Evolutionary conservation across 768 basidiomycete species (phyloP).

Genomic region (Auricularia sp.): DNA sequence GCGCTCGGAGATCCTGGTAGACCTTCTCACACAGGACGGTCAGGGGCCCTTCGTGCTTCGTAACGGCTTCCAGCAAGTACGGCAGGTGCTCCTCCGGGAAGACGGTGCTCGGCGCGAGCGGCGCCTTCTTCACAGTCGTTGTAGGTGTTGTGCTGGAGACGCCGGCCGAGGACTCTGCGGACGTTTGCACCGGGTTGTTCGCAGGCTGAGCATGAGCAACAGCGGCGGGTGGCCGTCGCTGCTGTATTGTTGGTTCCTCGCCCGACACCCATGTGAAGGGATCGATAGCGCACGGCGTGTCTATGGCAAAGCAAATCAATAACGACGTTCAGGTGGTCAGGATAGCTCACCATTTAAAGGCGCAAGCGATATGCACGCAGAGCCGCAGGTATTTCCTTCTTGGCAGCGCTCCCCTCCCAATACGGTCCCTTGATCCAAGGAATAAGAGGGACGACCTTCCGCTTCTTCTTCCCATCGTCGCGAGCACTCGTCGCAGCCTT

Average conservation of each 20-base stretch:
- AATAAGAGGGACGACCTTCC: constrained; percentile 66
- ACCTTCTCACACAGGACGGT: constrained; percentile 63
- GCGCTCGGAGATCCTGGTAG: constrained; percentile 54
- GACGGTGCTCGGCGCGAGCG: constrained; percentile 34
- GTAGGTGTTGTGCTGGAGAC: constrained; percentile 12
- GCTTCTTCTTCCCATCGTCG: constrained; percentile 57
- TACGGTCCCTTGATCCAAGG: constrained; percentile 76
- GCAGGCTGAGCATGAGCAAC: constrained; percentile 4
- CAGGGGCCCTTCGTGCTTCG: constrained; percentile 47
- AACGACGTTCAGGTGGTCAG: not conserved
- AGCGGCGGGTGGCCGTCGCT: constrained; percentile 17
- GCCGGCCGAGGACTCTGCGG: constrained; percentile 8
- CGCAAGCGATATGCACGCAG: constrained; percentile 71
- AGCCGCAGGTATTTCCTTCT: constrained; percentile 60
- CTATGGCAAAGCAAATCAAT: constrained; percentile 27
- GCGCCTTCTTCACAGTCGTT: constrained; percentile 16
- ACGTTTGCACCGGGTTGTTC: not conserved
- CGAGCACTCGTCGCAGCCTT: constrained; percentile 44
- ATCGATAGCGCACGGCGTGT: constrained; percentile 61
- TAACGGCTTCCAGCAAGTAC: constrained; percentile 53
- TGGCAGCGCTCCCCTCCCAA: constrained; percentile 47
- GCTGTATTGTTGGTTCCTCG: constrained; percentile 28
- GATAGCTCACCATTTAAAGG: constrained; percentile 63
- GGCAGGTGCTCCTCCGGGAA: constrained; percentile 64
- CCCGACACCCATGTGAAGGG: constrained; percentile 67